A percentile compares a stretch with the other conserved stretches of the same genome.
These are phyloP conservation scores for Gossypium davidsonii DNA, from an alignment of 441 rosid species.

Conservation along the genomic window DNA sequence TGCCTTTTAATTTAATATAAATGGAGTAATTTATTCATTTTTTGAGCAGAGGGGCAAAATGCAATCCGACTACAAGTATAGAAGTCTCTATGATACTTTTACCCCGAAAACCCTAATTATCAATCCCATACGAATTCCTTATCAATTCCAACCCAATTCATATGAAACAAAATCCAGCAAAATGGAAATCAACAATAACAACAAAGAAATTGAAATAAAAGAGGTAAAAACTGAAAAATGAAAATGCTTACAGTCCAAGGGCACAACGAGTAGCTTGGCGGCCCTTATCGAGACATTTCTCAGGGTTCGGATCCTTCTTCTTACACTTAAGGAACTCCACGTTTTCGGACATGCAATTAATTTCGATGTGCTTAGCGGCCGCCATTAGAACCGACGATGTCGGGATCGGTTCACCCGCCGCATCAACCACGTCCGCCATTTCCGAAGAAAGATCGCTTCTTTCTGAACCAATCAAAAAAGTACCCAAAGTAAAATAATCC, in stretches of 20 bases:
- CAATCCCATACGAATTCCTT: background rate
- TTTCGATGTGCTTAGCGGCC: constrained; percentile 72
- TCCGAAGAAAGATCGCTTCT: background rate
- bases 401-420: constrained; percentile 81
- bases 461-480: background rate
- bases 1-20: too few relatives aligned
- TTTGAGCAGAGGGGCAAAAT: too few relatives aligned
- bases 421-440: constrained; percentile 75
- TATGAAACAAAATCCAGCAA: background rate
- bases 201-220: background rate
- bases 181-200: constrained; percentile 1
- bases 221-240: background rate
- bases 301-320: constrained; percentile 92
- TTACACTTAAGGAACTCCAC: constrained; percentile 89
- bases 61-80: too few relatives aligned
- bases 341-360: constrained; percentile 63
- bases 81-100: too few relatives aligned
- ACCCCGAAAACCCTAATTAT: background rate
- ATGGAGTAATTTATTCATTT: too few relatives aligned
- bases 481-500: background rate
- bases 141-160: background rate
- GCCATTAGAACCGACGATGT: constrained; percentile 86
- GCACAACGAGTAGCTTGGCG: constrained; percentile 92
- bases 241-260: constrained; percentile 62
- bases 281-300: constrained; percentile 94